These are phyloP conservation scores for Trametes sp. DNA, from an alignment of 1,284 basidiomycete genomes.

Conservation along the genomic window DNA sequence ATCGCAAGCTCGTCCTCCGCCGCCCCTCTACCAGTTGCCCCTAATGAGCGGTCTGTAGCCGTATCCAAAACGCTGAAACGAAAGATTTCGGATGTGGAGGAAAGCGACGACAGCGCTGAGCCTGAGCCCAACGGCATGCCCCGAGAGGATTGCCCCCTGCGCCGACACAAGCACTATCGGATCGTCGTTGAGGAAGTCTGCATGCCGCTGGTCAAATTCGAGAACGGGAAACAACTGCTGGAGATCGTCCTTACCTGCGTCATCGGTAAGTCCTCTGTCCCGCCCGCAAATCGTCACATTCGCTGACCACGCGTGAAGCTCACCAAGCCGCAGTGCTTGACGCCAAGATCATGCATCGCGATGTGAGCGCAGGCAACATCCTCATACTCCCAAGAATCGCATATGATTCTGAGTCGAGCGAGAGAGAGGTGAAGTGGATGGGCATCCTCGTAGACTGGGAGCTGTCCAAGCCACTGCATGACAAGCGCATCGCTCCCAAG, in stretches of 20 bases:
- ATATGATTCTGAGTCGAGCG: background rate
- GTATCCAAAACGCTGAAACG: background rate
- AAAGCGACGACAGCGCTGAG: background rate
- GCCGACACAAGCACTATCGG: conserved; percentile 5
- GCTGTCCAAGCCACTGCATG: conserved; percentile 12
- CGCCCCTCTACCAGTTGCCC: background rate
- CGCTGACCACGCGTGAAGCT: background rate
- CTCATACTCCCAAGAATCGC: conserved; percentile 10
- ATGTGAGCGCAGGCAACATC: conserved; percentile 23
- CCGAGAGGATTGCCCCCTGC: conserved; percentile 3
- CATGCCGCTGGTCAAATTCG: background rate
- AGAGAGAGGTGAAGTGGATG: background rate
- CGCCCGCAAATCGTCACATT: background rate
- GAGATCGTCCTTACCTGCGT: conserved; percentile 6
- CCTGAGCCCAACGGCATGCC: no score
- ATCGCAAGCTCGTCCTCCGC: background rate
- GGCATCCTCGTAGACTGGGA: conserved; percentile 25
- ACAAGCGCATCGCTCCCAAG: background rate
- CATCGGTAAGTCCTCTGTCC: conserved; percentile 1
- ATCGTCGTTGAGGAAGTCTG: conserved; percentile 6
- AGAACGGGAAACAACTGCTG: background rate
- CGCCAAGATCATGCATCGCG: conserved; percentile 10
- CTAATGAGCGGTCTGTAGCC: no score
- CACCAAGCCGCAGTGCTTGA: background rate
- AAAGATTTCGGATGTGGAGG: background rate